Percentiles rank a stretch among this genome's conserved stretches.
Conservation (phyloP, 345 rosid genomes). For the Gossypioides kirkii region DNA sequence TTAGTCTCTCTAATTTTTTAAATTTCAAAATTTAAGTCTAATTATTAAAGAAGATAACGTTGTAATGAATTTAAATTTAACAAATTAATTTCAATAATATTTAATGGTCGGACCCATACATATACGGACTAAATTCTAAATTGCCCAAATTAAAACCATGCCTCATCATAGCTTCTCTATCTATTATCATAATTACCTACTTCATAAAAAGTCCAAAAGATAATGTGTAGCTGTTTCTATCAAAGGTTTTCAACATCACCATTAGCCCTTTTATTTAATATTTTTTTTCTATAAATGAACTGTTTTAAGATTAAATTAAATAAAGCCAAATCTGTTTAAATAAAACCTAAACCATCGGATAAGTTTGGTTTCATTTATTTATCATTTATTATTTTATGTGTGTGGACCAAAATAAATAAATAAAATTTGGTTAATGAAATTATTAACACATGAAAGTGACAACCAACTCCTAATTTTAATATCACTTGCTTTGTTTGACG, state of each 20-base stretch:
- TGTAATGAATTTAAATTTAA: no score
- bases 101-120: no score
- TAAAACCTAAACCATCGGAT: conserved; percentile 17
- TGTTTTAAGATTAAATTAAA: not conserved
- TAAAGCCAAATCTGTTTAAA: conserved; percentile 14
- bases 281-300: not conserved
- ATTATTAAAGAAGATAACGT: no score
- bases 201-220: not conserved
- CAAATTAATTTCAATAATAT: no score
- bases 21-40: no score
- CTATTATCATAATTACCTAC: not conserved
- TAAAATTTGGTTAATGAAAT: not conserved
- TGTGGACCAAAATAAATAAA: not conserved
- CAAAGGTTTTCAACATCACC: not conserved
- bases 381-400: not conserved
- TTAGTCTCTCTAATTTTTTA: no score
- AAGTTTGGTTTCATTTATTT: not conserved
- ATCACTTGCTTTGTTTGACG: conserved; percentile 4
- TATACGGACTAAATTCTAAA: no score
- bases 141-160: not conserved
- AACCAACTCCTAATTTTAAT: not conserved
- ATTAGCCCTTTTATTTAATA: not conserved
- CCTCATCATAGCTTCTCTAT: not conserved
- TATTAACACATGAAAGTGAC: conserved; percentile 5
- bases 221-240: not conserved